These are phyloP conservation scores for Nemania bipapillata DNA, from an alignment of 2,329 filamentous ascomycete genomes.

Conservation along the genomic window DNA sequence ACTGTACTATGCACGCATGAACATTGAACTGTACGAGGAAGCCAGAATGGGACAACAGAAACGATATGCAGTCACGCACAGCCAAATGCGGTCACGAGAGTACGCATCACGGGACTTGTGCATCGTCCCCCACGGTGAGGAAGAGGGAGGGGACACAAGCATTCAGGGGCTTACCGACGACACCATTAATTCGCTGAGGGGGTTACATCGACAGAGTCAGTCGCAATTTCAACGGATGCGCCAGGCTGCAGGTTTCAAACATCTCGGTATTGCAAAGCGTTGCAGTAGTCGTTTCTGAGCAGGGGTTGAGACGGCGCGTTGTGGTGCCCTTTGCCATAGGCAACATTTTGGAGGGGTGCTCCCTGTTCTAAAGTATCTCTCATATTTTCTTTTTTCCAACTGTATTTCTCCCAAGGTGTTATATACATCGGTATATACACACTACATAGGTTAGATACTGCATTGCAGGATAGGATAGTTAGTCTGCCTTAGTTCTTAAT, in stretches of 20 bases:
- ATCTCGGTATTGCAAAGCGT: conserved; percentile 31
- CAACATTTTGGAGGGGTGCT: background rate
- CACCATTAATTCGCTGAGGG: conserved; percentile 31
- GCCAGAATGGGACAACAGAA: conserved; percentile 7
- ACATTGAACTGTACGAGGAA: background rate
- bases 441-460: background rate
- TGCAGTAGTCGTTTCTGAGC: background rate
- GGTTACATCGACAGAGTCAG: conserved; percentile 39
- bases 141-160: conserved; percentile 28
- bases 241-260: conserved; percentile 37
- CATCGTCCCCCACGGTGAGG: conserved; percentile 36
- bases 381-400: background rate
- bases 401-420: background rate
- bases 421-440: background rate
- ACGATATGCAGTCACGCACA: conserved; percentile 50
- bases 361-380: background rate
- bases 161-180: conserved; percentile 34
- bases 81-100: conserved; percentile 49
- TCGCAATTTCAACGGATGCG: conserved; percentile 32
- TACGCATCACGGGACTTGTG: conserved; percentile 41
- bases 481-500: background rate
- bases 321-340: conserved; percentile 1
- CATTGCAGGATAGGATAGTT: background rate
- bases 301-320: conserved; percentile 12
- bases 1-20: too few species aligned